These are phyloP conservation scores for Emergomyces pasteurianus DNA, from an alignment of 2,329 filamentous ascomycete genomes.

Conservation along the genomic window DNA sequence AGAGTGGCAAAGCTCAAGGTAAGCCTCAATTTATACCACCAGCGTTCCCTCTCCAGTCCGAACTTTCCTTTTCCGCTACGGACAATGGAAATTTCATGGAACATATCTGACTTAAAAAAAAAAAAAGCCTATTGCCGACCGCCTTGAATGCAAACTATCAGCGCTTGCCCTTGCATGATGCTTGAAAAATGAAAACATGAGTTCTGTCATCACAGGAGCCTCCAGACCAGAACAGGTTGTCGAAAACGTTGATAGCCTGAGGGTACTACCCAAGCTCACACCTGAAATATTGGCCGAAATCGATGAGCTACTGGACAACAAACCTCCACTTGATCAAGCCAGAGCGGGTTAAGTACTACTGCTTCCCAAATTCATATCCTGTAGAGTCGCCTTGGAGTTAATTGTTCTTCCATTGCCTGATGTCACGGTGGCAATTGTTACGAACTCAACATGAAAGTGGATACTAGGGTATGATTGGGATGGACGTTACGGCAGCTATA, in stretches of 20 bases:
- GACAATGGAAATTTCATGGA: constrained; percentile 1
- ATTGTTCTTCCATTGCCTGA: too few relatives aligned
- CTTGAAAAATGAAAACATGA: constrained; percentile 47
- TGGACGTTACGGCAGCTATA: too few relatives aligned
- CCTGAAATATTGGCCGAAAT: constrained; percentile 37
- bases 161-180: constrained; percentile 49
- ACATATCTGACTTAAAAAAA: constrained; percentile 5
- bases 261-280: constrained; percentile 33
- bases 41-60: background rate
- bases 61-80: background rate
- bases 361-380: too few relatives aligned
- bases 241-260: constrained; percentile 35
- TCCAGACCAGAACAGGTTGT: constrained; percentile 33
- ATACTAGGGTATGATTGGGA: too few relatives aligned
- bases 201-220: constrained; percentile 31
- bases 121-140: constrained; percentile 49
- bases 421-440: too few relatives aligned
- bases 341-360: constrained; percentile 7
- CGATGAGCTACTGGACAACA: constrained; percentile 26
- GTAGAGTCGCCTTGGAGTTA: too few relatives aligned
- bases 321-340: constrained; percentile 15
- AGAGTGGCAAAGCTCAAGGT: constrained; percentile 42
- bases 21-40: background rate
- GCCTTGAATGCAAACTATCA: constrained; percentile 48
- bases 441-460: too few relatives aligned